Evolutionary conservation across 2,329 filamentous ascomycete genomes (phyloP), one percentile per base, ranked within the genome.

Genomic region (Taxawa tesnikishii): DNA sequence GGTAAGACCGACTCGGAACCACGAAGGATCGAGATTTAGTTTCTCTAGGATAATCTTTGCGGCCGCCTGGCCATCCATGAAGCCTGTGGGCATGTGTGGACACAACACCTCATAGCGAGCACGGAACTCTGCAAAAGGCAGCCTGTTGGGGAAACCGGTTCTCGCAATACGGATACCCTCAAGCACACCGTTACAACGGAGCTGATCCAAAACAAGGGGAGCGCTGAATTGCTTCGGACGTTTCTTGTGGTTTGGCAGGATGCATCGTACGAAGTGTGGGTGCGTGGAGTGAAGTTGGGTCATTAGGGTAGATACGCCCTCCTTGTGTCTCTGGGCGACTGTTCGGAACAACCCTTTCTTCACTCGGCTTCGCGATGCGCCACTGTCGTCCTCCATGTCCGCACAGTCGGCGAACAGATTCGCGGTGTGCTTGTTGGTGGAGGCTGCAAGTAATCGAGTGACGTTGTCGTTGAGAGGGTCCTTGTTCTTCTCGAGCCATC

Each of bases 401-500:
- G 77, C 79, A 48, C 88, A 98, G 55, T 98, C 92, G 4, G 73
- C 66, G 54, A 98, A 98, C 0, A 98, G 67, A 24, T 69, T 71
- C 2, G 85, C 83, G 39, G 96, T 69, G 50, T 98, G 88, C 40
- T 72, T 75, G 51, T 96, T 79, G 2, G 69, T 75, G 1, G 92
- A 98, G 10, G 70, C 68, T 23, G 87, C 83, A 21, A 98, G 70
- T 6, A 98, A 68, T 14, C 84, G 75, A 0, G 92, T 98, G 40
- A 98, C 71, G 41, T 96, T 98, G 66, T 98, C 92, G 48, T 96
- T 96, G 28, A 98, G 59, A 2, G 90, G 92, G 49, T 98, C 90
- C 55, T 98, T 98, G 66, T 98, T 98, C 68, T 96, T 98, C 56
- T 96, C 88, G 19, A 98, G 63, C 90, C 90, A 98, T 36, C 82